phyloP scores from a whole-genome alignment of 148 eudicot species.

The Silene uniflora region DNA sequence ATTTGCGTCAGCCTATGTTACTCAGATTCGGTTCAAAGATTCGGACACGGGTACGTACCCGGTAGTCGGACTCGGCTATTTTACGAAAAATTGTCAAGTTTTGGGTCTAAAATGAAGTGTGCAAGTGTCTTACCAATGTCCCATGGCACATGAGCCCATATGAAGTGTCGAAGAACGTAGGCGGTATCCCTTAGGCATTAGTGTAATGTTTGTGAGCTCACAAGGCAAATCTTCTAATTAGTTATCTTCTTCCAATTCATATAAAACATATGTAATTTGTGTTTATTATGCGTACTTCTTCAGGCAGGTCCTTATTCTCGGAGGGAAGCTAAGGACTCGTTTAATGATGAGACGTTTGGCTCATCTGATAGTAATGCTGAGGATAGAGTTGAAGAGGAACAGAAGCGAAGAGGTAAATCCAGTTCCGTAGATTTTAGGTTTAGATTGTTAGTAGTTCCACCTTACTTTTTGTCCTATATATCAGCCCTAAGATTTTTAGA shows the following conservation, averaged over 20 bases:
- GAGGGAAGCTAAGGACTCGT: conserved; percentile 64
- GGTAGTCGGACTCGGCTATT: neutral
- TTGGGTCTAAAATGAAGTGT: neutral
- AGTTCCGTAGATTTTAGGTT: neutral
- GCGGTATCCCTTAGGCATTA: neutral
- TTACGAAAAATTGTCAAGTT: neutral
- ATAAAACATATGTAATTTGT: neutral
- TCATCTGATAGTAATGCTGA: conserved; percentile 60
- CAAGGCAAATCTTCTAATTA: neutral
- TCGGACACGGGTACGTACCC: neutral
- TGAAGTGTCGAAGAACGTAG: neutral
- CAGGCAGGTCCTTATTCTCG: conserved; percentile 76
- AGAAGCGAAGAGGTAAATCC: conserved; percentile 70
- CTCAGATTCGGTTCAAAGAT: neutral
- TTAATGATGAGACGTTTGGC: conserved; percentile 97
- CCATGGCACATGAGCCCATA: neutral
- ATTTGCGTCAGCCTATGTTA: neutral
- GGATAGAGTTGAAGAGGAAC: conserved; percentile 92
- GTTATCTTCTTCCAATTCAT: conserved; percentile 16
- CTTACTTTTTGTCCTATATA: neutral
- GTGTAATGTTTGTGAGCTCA: neutral
- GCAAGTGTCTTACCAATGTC: neutral
- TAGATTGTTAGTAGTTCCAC: neutral
- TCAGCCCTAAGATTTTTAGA: neutral
- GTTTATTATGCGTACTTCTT: conserved; percentile 8